Evolutionary conservation across 192 early-diverging fungal species (phyloP).

Genomic region (Coemansia sp.): DNA sequence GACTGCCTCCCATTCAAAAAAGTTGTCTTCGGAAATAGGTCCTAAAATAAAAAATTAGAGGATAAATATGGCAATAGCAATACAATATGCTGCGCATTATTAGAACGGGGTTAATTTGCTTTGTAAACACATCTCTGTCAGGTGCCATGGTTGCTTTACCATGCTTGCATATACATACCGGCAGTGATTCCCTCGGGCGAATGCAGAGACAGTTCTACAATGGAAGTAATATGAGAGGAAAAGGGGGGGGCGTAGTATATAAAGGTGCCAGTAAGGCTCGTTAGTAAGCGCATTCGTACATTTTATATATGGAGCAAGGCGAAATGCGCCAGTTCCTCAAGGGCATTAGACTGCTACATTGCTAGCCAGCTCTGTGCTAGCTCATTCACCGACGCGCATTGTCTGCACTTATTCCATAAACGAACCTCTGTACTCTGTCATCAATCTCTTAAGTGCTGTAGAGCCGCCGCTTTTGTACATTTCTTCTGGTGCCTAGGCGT

Average conservation of each 20-base stretch:
- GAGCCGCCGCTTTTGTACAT: slow-evolving; percentile 61
- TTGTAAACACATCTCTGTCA: too few relatives aligned
- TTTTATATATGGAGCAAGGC: too few relatives aligned
- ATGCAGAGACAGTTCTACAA: slow-evolving; percentile 78
- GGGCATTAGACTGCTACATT: too few relatives aligned
- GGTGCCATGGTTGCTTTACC: too few relatives aligned
- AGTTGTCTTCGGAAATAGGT: slow-evolving; percentile 73
- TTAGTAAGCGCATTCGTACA: background rate
- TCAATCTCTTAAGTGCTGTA: slow-evolving; percentile 82
- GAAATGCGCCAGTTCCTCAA: too few relatives aligned
- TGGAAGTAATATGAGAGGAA: background rate
- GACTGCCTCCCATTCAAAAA: slow-evolving; percentile 46
- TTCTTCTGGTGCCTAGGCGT: too few relatives aligned
- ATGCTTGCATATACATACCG: slow-evolving; percentile 41
- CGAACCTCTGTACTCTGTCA: slow-evolving; percentile 88
- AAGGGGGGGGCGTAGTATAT: too few relatives aligned
- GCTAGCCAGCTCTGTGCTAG: too few relatives aligned
- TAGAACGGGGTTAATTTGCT: too few relatives aligned
- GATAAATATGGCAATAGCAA: too few relatives aligned
- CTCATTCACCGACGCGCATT: too few relatives aligned
- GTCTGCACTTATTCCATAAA: background rate
- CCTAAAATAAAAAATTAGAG: slow-evolving; percentile 54
- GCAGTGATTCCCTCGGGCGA: slow-evolving; percentile 93
- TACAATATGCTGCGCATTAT: too few relatives aligned
- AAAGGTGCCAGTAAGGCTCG: background rate